Percentiles rank a stretch among this genome's conserved stretches.
phyloP scores from a whole-genome alignment of 1,139 yeast species.

The Candida tetrigidarum region DNA sequence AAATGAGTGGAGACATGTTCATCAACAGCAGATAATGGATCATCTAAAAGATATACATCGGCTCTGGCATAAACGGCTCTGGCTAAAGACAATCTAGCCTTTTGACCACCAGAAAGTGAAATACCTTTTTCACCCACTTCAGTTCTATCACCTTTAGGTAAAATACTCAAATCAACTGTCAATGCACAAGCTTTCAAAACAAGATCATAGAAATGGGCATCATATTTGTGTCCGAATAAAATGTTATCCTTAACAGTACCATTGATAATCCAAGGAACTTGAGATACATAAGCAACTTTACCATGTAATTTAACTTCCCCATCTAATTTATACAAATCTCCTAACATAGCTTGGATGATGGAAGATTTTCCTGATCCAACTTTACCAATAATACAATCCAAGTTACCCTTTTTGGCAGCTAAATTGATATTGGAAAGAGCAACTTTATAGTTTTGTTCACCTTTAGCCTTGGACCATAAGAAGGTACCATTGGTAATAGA shows the following conservation, averaged over 20 bases:
- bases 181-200: conserved; percentile 42
- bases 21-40: conserved; percentile 42
- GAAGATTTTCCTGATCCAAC: conserved; percentile 96
- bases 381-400: conserved; percentile 87
- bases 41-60: conserved; percentile 40
- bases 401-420: conserved; percentile 74
- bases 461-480: conserved; percentile 84
- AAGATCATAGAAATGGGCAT: conserved; percentile 29
- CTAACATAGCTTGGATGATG: conserved; percentile 78
- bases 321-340: conserved; percentile 79
- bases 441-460: conserved; percentile 60
- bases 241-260: conserved; percentile 42
- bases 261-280: conserved; percentile 72
- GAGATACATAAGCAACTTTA: conserved; percentile 87
- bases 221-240: conserved; percentile 39
- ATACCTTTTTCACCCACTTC: conserved; percentile 50
- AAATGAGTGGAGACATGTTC: conserved; percentile 40
- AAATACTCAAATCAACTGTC: conserved; percentile 34
- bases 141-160: conserved; percentile 43
- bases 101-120: conserved; percentile 45
- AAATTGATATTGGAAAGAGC: conserved; percentile 78
- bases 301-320: conserved; percentile 83
- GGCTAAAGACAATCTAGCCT: conserved; percentile 42
- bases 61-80: conserved; percentile 46
- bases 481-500: conserved; percentile 76